Conservation (phyloP, 768 basidiomycete genomes). For the Pleurotus tuoliensis region DNA sequence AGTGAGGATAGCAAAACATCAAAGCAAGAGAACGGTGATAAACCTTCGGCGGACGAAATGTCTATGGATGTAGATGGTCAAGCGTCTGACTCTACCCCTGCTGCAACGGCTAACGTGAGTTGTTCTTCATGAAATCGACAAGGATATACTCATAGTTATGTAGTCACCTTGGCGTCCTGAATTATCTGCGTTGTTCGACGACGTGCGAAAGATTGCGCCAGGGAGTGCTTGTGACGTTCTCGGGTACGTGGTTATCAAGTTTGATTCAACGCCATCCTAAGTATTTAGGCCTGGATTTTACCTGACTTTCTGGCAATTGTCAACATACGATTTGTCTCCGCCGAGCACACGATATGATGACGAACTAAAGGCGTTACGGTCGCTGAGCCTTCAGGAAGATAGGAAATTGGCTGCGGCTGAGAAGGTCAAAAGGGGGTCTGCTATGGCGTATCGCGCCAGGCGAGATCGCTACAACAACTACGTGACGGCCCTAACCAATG, state of each 20-base stretch:
- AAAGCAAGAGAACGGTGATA: neutral
- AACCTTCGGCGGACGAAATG: conserved; percentile 20
- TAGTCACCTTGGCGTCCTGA: conserved; percentile 81
- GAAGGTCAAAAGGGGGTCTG: conserved; percentile 52
- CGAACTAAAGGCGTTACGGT: conserved; percentile 58
- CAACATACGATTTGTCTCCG: conserved; percentile 83
- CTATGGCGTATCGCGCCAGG: conserved; percentile 52
- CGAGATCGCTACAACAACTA: conserved; percentile 67
- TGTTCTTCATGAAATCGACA: neutral
- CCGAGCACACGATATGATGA: conserved; percentile 78
- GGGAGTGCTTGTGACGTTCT: conserved; percentile 59
- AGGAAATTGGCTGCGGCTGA: conserved; percentile 53
- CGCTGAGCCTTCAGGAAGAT: conserved; percentile 68
- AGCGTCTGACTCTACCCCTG: conserved; percentile 14
- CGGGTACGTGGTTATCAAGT: conserved; percentile 47
- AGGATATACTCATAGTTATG: neutral
- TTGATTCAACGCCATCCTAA: conserved; percentile 4
- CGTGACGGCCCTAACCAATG: conserved; percentile 55
- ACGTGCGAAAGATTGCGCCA: conserved; percentile 70
- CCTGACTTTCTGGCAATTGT: conserved; percentile 94
- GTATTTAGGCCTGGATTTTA: conserved; percentile 81
- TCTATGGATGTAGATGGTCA: conserved; percentile 51
- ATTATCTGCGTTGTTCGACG: conserved; percentile 68
- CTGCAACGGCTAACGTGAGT: conserved; percentile 33
- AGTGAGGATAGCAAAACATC: neutral